Conservation (phyloP, 2,329 filamentous ascomycete species). For the Aspergillus proliferans region DNA sequence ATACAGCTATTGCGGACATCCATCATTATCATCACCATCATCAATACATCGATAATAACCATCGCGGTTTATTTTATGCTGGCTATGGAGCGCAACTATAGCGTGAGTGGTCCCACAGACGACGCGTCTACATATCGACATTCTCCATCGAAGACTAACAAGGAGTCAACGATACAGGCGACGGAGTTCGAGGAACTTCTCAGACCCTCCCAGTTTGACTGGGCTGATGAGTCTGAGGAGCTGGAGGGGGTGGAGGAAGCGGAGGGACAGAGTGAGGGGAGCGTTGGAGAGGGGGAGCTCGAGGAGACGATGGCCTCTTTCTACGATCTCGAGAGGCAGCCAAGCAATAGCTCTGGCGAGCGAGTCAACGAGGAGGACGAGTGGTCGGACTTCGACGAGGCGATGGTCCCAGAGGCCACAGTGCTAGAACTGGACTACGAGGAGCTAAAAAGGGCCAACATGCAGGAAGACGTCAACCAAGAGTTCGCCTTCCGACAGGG, state of each 20-base stretch:
- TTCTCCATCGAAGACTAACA: not conserved
- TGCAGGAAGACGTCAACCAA: not conserved
- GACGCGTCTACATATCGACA: not conserved
- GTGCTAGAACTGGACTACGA: not conserved
- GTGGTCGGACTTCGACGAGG: not conserved
- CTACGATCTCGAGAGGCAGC: not conserved
- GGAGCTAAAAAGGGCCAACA: conserved; percentile 1
- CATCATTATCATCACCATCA: no score
- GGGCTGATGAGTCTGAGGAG: conserved; percentile 1
- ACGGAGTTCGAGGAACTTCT: not conserved
- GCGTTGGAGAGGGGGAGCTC: not conserved
- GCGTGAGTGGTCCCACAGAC: not conserved
- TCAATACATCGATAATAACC: no score
- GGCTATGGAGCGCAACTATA: not conserved
- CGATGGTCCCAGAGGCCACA: no score
- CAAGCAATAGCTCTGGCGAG: not conserved
- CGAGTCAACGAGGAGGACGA: not conserved
- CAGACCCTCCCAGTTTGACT: conserved; percentile 2
- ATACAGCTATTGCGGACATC: no score
- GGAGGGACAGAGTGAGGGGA: not conserved
- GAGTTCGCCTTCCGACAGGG: conserved; percentile 1
- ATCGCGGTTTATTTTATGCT: not conserved
- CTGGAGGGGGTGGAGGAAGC: not conserved
- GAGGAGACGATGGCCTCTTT: not conserved
- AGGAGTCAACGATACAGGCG: not conserved